These are phyloP conservation scores for Gossypium schwendimanii DNA, from an alignment of 441 rosid species.

Conservation along the genomic window DNA sequence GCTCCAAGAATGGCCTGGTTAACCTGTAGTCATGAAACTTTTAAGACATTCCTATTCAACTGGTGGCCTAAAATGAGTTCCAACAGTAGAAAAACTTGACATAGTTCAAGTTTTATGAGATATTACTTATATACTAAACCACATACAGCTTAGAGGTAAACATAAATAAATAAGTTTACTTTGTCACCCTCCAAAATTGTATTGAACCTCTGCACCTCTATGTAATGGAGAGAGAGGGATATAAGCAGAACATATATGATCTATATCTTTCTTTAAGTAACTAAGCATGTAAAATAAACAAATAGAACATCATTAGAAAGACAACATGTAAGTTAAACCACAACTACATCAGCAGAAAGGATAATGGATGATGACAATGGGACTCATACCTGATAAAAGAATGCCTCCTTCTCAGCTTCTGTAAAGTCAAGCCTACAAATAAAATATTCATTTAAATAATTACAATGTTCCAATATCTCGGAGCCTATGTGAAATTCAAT, in stretches of 20 bases:
- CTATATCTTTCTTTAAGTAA: neutral
- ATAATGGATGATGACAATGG: neutral
- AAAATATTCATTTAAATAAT: conserved; percentile 13
- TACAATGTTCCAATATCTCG: neutral
- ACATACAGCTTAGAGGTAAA: neutral
- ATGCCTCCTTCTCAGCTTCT: conserved; percentile 69
- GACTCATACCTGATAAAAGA: conserved; percentile 68
- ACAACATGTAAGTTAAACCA: conserved; percentile 6
- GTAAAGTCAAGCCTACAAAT: conserved; percentile 79
- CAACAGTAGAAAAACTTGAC: neutral
- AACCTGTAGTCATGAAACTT: conserved; percentile 44
- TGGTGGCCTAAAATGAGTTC: conserved; percentile 10
- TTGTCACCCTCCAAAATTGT: neutral
- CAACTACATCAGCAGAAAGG: neutral
- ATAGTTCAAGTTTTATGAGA: neutral
- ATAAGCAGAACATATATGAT: neutral
- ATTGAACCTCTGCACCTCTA: neutral
- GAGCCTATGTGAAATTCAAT: conserved; percentile 7
- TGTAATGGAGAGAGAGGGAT: neutral
- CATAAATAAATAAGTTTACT: neutral
- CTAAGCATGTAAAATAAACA: neutral
- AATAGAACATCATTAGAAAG: neutral
- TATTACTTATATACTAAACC: neutral
- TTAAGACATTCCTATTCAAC: conserved; percentile 18
- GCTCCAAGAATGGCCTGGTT: conserved; percentile 73